Evolutionary conservation across 768 basidiomycete species (phyloP), one percentile per base, ranked within the genome.

Genomic region (Tricholoma bakamatsutake): DNA sequence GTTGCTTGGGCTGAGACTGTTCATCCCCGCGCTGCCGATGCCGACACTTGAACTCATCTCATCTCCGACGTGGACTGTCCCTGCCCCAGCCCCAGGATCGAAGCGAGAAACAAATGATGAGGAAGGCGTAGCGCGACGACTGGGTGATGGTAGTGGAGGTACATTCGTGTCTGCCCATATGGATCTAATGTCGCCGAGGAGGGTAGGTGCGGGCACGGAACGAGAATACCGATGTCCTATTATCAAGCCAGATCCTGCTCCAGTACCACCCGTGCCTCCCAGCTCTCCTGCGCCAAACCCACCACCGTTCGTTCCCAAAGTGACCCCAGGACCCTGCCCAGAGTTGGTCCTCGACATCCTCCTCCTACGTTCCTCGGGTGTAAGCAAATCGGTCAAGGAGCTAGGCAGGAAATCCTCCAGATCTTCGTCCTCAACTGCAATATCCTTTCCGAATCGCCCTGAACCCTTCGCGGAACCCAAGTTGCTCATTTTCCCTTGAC

Each of bases 331-430:
- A 1, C 60, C 62, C 63, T 76, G 72, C 27, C 76, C 77, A 18
- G 79, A 80, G 55, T 81, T 83, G n/a, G 84, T 85, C 50, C 91
- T 79, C 30, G 87, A 89, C 80, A 92, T 85, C 43, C 93, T 76
- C 31, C 95, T 76, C 31, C 82, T 87, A 59, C 87, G 80, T 71
- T 98, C 96, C 61, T 87, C 88, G 0, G 91, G 90, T 0, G 94
- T 96, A 47, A 98, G 75, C 6, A 98, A 77, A 57, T 98, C 95
- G 27, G 85, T 91, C 47, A 98, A 73, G 4, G 87, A 90, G 53
- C 89, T 85, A 0, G 96, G 96, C 30, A 98, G 68, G 67, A 98
- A 90, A 55, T 93, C 94, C 64, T 93, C 92, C 48, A 91, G 66
- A 61, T 94, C 90, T 45, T 85, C 91, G 49, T 88, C 88, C 17